Base-by-base conservation (phyloP, 2,329 filamentous ascomycete genomes). In the Hortaea sp. region DNA sequence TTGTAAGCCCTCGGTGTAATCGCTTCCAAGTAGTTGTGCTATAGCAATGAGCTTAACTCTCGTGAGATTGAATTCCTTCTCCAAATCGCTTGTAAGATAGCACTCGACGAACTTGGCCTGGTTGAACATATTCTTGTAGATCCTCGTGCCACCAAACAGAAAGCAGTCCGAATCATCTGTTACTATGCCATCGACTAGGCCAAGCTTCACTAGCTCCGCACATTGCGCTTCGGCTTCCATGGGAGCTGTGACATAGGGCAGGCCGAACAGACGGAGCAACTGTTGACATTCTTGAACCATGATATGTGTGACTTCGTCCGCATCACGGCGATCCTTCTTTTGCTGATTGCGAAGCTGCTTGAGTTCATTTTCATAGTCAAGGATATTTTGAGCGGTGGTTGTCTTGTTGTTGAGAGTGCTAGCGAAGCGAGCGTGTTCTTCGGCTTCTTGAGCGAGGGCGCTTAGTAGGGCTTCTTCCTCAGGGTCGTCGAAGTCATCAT, bases 121-220 rank as follows among this genome's bases (percentile, higher is more conserved):
- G 66, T 95, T 98, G 74, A 98, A 98, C 88, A 98, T 94, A 71
- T 98, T 98, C 66, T 98, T 98, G 74, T 98, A 98, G 20, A 98
- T 85, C 12, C 90, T 77, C 0, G 88, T 98, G 34, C 92, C 94
- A 12, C 92, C 94, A 64, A 98, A 98, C 1, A 98, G 77, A 60
- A 98, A 98, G 0, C 84, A 94, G 70, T 98, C 92, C 2, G 85
- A 94, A 63, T 98, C 92, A 59, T 98, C 92, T 0, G 94, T 98
- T 29, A 98, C 89, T 51, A 98, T 95, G 9, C 94, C 92, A 63
- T 98, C 94, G 6, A 98, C 94, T 0, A 97, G 78, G 0, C 88
- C 87, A 0, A 97, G 72, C 0, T 69, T 70, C 0, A 98, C 89
- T 4, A 98, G 78, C 66, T 95, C 86, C 0, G 92, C 92, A 60